Evolutionary conservation across 169 alveolate genomes (phyloP), one percentile per base, ranked within the genome.

Genomic region (Babesia caballi): DNA sequence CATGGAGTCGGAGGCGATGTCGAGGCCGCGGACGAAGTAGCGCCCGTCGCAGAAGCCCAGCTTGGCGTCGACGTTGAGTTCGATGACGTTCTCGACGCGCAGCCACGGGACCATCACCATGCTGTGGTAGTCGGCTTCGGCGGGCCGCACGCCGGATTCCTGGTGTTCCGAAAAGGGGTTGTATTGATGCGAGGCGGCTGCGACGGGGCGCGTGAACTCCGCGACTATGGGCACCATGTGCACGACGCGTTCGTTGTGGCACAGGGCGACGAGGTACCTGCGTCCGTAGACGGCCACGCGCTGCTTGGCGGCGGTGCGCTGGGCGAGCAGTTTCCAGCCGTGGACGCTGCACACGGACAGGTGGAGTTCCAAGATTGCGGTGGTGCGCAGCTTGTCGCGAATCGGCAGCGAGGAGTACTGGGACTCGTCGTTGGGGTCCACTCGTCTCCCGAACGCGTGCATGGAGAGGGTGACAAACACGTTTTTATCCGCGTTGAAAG

Each of bases 391-490:
- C 61, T 71, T 63, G 30, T 63, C 61, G 5, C 47, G 32, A 9
- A 63, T 21, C 1, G 73, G 73, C 12, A 63, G 47, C 12, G 59
- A 32, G 6, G 27, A 1, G 27, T 63, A 63, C 7, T 42, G 42
- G 21, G 8, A 41, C 19, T 63, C 60, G 25, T 63, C 73, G 8
- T 28, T 36, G 15, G 50, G 42, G 8, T 44, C 61, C 28, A 49
- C 4, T 0, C 60, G 42, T 3, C 60, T 38, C 21, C 46, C 73
- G 19, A 71, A 23, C 25, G 35, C 56, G 21, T 71, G 82, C 63
- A 71, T 59, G 25, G 82, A 71, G 19, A 71, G 14, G 6, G 82
- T 71, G 42, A 71, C 53, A 71, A 71, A 71, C 14, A 52, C 19
- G 25, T 71, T 71, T 19, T 59, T 53, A 2, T n/a, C 44, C 36